phyloP scores from a whole-genome alignment of 495 filamentous ascomycete genomes.

The Xanthoparmelia taractica region DNA sequence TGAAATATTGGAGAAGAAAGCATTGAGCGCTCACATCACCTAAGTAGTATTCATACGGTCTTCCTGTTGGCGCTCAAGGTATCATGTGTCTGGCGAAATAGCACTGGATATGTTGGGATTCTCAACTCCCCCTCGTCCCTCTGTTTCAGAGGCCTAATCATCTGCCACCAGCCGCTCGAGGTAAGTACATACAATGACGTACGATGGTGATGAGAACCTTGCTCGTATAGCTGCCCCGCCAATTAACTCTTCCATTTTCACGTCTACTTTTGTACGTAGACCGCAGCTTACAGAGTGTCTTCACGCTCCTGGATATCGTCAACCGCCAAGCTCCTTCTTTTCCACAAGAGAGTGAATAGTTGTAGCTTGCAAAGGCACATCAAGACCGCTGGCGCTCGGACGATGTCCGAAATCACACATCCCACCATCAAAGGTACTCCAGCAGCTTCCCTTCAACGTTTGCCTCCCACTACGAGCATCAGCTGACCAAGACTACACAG shows the following conservation, averaged over 20 bases:
- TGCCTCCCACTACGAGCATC: not conserved
- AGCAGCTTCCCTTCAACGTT: not conserved
- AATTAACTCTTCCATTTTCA: not conserved
- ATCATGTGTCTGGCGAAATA: not conserved
- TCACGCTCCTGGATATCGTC: not conserved
- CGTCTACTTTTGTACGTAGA: not conserved
- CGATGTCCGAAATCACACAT: constrained; percentile 51
- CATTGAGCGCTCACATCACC: no score
- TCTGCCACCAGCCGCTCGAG: constrained; percentile 10
- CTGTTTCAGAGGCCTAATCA: no score
- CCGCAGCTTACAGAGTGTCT: not conserved
- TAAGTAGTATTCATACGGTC: no score
- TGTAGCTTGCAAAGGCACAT: not conserved
- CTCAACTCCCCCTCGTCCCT: no score
- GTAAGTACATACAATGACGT: constrained; percentile 10
- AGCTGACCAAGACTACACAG: constrained; percentile 37
- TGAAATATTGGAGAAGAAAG: constrained; percentile 56
- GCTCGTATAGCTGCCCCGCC: not conserved
- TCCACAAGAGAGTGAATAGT: not conserved
- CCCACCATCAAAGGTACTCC: constrained; percentile 51
- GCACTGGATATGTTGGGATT: not conserved
- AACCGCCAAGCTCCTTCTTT: not conserved
- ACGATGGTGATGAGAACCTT: no score
- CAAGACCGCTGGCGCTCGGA: not conserved
- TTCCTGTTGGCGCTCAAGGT: no score